Evolutionary conservation across 768 basidiomycete species (phyloP), one percentile per base, ranked within the genome.

Genomic region (Omphalotus guepiniiformis): DNA sequence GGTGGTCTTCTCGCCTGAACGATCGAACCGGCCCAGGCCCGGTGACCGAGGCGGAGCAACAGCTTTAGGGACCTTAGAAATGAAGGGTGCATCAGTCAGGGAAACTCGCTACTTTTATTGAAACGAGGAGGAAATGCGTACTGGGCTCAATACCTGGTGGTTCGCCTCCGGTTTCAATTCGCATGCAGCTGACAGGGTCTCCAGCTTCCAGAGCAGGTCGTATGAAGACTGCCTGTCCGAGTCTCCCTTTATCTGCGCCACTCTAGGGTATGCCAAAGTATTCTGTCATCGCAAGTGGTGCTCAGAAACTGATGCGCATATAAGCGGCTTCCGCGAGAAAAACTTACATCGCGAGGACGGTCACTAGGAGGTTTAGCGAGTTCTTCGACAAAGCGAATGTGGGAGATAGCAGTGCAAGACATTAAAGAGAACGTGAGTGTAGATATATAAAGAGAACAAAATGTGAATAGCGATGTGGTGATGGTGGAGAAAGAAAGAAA

Each of bases 151-250:
- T n/a, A n/a, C n/a, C n/a, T n/a, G n/a, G n/a, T n/a, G n/a, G n/a
- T n/a, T n/a, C n/a, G n/a, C n/a, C n/a, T n/a, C n/a, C n/a, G 32
- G 11, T n/a, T 27, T 27, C 19, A 34, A 23, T n/a, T 27, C 19
- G 22, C 34, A 42, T 16, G 42, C 47, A 6, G 59, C 59, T 25
- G 65, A 63, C 47, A 72, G 59, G 12, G 30, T 56, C 30, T 50
- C 58, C 42, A 53, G 60, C 36, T 53, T 55, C 73, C 72, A 74
- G 51, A 55, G 66, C 29, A 71, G 55, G 51, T 74, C 73, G 21
- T 58, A 58, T n/a, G 60, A 69, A 18, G 48, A 51, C 46, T 45
- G 57, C 39, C 69, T 58, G 51, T 66, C 61, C 7, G 61, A 59
- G 34, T 34, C 49, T 40, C 64, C 68, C 49, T 65, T 71, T 27